Evolutionary conservation across 2,329 filamentous ascomycete genomes (phyloP).

Genomic region (Aspergillus pseudoviridinutans): DNA sequence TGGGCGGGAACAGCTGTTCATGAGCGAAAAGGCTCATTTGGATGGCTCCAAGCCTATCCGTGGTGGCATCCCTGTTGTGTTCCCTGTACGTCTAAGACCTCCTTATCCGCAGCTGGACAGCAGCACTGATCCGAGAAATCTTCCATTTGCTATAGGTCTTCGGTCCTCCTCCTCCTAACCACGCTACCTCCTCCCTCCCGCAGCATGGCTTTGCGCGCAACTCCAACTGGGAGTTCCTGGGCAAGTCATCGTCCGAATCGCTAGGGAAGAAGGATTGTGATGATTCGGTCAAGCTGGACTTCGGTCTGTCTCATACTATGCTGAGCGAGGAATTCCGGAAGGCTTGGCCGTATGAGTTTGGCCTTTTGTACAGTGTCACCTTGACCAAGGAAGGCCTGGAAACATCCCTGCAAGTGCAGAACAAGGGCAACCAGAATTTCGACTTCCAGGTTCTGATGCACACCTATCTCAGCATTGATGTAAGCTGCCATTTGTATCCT

Average conservation of each 20-base stretch:
- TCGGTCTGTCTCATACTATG: constrained; percentile 74
- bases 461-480: constrained; percentile 79
- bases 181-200: constrained; percentile 72
- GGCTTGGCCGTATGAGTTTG: constrained; percentile 83
- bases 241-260: constrained; percentile 42
- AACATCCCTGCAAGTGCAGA: constrained; percentile 82
- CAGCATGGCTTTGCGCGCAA: constrained; percentile 95
- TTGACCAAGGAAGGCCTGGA: constrained; percentile 69
- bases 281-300: constrained; percentile 85
- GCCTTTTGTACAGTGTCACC: constrained; percentile 88
- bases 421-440: constrained; percentile 76
- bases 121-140: constrained; percentile 3
- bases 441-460: constrained; percentile 91
- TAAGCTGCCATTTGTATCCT: constrained; percentile 43
- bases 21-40: constrained; percentile 73
- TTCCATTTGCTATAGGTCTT: constrained; percentile 58
- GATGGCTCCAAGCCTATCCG: constrained; percentile 87
- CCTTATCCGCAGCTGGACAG: constrained; percentile 5
- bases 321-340: constrained; percentile 64
- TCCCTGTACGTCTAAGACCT: constrained; percentile 62
- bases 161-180: constrained; percentile 71
- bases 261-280: constrained; percentile 44
- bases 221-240: constrained; percentile 79
- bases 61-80: constrained; percentile 88
- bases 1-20: constrained; percentile 78